Evolutionary conservation across 352 stramenopile genomes (phyloP), one percentile per base, ranked within the genome.

Genomic region (Globisporangium orthogonon): DNA sequence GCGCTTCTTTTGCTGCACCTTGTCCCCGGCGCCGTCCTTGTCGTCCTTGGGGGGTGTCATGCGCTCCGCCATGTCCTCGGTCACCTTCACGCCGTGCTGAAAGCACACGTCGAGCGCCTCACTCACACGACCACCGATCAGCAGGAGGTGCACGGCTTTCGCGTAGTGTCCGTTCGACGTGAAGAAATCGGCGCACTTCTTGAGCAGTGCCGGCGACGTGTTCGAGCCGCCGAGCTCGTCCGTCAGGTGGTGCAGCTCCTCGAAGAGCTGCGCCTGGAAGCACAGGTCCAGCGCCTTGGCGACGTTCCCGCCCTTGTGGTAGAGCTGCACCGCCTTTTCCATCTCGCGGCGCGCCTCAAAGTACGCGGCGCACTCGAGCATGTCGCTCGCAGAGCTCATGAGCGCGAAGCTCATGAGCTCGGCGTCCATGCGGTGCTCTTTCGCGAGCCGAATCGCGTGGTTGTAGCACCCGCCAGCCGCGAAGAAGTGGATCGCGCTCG

Each of bases 271-370:
- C 1, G 90, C 87, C 41, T 86, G 69, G 56, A 98, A 98, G 71
- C 94, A 98, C 50, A 98, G 60, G 15, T 97, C 84, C 1, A 98
- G 67, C n/a, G 95, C 95, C 43, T 92, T 89, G 17, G 83, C 65
- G 30, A 96, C 76, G 50, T 98, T 83, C 7, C 93, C 94, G 41
- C 87, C 91, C 63, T 97, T 97, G 51, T 97, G 77, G 61, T 97
- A 98, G 0, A 98, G 76, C 56, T 96, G 82, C 40, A 98, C 91
- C 0, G 95, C 94, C 54, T 98, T 97, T 53, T 98, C 91, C 67
- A 94, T 86, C 52, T 97, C 87, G n/a, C 83, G 78, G 29, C 97
- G 94, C 10, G 70, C 57, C 62, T 98, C 91, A 59, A 98, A 98
- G 65, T 98, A 97, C 33, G 73, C 61, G 5, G 92, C 92, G 51